phyloP scores from a whole-genome alignment of 139 green algal genomes.

The Axilococcus clingmanii region DNA sequence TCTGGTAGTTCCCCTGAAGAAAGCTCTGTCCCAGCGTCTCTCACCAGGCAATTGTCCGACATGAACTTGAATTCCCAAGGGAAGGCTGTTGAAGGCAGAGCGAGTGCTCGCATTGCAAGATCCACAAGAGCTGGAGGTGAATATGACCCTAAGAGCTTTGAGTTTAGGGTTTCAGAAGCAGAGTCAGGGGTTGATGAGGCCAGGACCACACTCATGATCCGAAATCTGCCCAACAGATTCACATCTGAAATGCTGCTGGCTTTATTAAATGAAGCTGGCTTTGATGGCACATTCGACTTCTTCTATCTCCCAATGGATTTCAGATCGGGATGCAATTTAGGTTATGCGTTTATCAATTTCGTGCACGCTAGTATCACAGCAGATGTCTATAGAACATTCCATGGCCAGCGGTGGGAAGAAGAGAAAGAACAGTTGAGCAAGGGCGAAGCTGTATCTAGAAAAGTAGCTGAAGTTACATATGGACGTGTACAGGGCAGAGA shows the following conservation, averaged over 20 bases:
- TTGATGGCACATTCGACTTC: slow-evolving; percentile 50
- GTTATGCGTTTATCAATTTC: slow-evolving; percentile 73
- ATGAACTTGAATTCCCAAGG: too few species aligned
- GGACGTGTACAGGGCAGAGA: slow-evolving; percentile 34
- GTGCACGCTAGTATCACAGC: slow-evolving; percentile 3
- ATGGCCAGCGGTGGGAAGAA: slow-evolving; percentile 48
- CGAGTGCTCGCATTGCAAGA: slow-evolving; percentile 23
- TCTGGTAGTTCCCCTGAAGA: background rate
- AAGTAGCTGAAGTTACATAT: slow-evolving; percentile 47
- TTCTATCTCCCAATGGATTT: slow-evolving; percentile 76
- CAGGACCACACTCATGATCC: slow-evolving; percentile 40
- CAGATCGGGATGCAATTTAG: slow-evolving; percentile 65
- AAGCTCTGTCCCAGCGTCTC: background rate
- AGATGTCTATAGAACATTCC: slow-evolving; percentile 50
- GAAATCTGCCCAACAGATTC: slow-evolving; percentile 57
- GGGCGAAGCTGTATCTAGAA: too few species aligned
- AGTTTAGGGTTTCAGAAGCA: slow-evolving; percentile 30
- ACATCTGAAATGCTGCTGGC: slow-evolving; percentile 33
- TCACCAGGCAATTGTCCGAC: too few species aligned
- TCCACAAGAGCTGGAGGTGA: slow-evolving; percentile 21
- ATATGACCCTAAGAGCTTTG: slow-evolving; percentile 31
- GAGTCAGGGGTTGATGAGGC: slow-evolving; percentile 7
- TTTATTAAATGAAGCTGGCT: slow-evolving; percentile 20
- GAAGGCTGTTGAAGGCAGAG: slow-evolving; percentile 1
- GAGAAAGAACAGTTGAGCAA: too few species aligned